These are phyloP conservation scores for Barnettozyma salicaria DNA, from an alignment of 805 yeast genomes.

Conservation along the genomic window DNA sequence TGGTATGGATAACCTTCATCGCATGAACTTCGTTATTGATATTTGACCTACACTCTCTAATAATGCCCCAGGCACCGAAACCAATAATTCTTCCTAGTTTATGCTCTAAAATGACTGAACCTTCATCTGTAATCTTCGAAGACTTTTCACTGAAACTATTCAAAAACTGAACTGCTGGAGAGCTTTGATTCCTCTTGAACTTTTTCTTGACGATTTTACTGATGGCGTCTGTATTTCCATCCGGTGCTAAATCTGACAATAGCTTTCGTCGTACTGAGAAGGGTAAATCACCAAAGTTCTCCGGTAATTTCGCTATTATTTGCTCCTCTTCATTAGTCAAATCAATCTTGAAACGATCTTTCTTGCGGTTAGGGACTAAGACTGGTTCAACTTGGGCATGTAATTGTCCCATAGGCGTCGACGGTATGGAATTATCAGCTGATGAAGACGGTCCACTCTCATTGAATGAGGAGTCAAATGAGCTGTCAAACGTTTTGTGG, in stretches of 20 bases:
- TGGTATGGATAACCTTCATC: constrained; percentile 55
- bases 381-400: constrained; percentile 34
- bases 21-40: constrained; percentile 38
- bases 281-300: constrained; percentile 49
- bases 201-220: constrained; percentile 24
- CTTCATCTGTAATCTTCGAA: constrained; percentile 47
- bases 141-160: constrained; percentile 23
- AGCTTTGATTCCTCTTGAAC: constrained; percentile 20
- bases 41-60: constrained; percentile 53
- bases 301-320: constrained; percentile 36
- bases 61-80: constrained; percentile 85
- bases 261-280: constrained; percentile 53
- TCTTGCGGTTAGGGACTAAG: constrained; percentile 28
- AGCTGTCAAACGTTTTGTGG: constrained; percentile 9
- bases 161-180: constrained; percentile 27
- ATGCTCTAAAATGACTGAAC: constrained; percentile 58
- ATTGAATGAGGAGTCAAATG: constrained; percentile 15
- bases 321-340: constrained; percentile 27
- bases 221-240: constrained; percentile 27
- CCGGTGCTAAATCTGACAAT: constrained; percentile 31
- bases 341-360: constrained; percentile 4
- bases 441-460: constrained; percentile 17
- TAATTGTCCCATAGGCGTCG: constrained; percentile 23
- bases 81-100: constrained; percentile 72
- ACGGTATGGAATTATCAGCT: constrained; percentile 10